A percentile compares a stretch with the other conserved stretches of the same genome.
phyloP scores from a whole-genome alignment of 2,329 filamentous ascomycete genomes.

The Leptographium wingfieldii region DNA sequence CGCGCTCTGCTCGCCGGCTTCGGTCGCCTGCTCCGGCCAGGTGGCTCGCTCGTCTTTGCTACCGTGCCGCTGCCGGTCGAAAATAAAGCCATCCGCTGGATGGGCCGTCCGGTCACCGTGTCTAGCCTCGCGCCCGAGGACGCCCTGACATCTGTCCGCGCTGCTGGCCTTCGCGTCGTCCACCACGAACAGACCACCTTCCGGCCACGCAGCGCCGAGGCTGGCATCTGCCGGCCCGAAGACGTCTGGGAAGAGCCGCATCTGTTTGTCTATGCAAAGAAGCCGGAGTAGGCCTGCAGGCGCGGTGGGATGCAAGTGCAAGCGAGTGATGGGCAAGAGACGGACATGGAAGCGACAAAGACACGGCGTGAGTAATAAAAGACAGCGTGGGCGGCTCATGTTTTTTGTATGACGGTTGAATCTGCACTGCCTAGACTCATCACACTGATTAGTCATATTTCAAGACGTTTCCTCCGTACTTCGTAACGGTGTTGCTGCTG shows the following conservation, averaged over 20 bases:
- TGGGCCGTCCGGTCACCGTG: conserved; percentile 15
- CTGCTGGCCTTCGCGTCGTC: conserved; percentile 13
- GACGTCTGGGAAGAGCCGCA: conserved; percentile 19
- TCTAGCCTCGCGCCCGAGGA: conserved; percentile 15
- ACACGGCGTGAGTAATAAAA: too few species aligned
- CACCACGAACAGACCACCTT: conserved; percentile 11
- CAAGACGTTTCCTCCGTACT: too few species aligned
- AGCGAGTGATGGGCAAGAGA: neutral
- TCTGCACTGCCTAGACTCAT: too few species aligned
- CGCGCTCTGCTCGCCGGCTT: conserved; percentile 13
- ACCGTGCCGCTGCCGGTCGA: conserved; percentile 16
- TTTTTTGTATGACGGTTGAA: too few species aligned
- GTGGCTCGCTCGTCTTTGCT: conserved; percentile 28
- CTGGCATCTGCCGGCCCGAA: conserved; percentile 15
- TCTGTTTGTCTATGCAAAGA: conserved; percentile 17
- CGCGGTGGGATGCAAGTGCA: too few species aligned
- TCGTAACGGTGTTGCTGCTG: neutral
- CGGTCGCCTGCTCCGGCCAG: conserved; percentile 19
- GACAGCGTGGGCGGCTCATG: too few species aligned
- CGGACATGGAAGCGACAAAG: too few species aligned
- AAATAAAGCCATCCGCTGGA: conserved; percentile 14
- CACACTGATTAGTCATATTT: too few species aligned
- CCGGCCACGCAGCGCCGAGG: conserved; percentile 13
- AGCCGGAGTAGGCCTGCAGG: conserved; percentile 5
- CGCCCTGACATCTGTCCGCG: conserved; percentile 10